Base-by-base conservation (phyloP, 169 alveolate species). In the Cryptosporidium tyzzeri region DNA sequence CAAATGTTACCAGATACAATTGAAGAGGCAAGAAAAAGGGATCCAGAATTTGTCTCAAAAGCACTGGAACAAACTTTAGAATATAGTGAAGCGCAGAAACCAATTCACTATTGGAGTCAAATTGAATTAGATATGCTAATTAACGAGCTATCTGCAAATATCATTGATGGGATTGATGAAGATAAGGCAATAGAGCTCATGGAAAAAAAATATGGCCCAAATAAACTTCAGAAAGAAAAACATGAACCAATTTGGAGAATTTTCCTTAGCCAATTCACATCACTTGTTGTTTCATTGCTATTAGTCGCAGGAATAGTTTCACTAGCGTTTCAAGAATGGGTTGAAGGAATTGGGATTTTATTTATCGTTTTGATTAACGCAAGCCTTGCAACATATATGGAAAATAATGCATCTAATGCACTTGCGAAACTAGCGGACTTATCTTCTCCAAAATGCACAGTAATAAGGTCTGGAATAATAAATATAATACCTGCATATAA, bases 351-450 rank as follows among this genome's bases (percentile, higher is more conserved):
- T 31, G 96, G 97, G 48, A 96, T 96, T 55, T 84, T 96, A 53
- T 75, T 95, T 86, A 96, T 96, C 51, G 96, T 96, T 75, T 92
- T 95, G 70, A 84, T 96, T 53, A 96, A 96, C 85, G 97, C 98
- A 23, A 93, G 94, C 61, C 93, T 96, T 86, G 98, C 98, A 16
- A 95, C 98, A 0, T 95, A 95, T 91, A 96, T 96, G 98, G 98
- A 96, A 71, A 93, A 93, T 69, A 94, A 96, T 41, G 96, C 97
- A 35, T 96, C 97, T 23, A 93, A 94, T 86, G 98, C 97, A 21
- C 92, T 96, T 62, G 98, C 96, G 41, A 96, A 96, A 85, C 94
- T 96, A 71, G 98, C 98, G 7, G 95, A 93, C 85, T 92, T 96
- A 87, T 95, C 97, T n/a, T 96, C 98, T 4, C 98, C 98, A 21